Conservation (phyloP, 306 rosid species). For the Gynostemma pentaphyllum region DNA sequence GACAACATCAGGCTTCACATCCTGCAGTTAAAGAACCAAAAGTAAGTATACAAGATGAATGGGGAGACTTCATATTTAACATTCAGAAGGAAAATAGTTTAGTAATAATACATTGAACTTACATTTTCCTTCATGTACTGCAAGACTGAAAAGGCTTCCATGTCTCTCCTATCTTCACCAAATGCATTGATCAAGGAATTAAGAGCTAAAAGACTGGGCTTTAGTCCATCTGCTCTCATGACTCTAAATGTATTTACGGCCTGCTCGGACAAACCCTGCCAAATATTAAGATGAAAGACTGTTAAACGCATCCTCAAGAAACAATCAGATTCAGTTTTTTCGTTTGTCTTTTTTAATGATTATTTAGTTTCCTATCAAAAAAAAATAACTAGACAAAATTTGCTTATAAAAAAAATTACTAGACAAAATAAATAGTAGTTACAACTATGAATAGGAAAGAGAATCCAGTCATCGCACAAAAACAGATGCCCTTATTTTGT, state of each 20-base stretch:
- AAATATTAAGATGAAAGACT: constrained; percentile 15
- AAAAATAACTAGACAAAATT: too few relatives aligned
- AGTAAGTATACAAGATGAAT: not conserved
- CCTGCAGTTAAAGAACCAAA: constrained; percentile 41
- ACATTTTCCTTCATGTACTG: constrained; percentile 86
- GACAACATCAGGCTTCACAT: constrained; percentile 72
- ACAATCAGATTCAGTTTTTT: too few relatives aligned
- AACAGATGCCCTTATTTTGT: not conserved
- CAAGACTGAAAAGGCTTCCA: constrained; percentile 86
- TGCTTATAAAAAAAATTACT: too few relatives aligned
- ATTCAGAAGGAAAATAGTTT: not conserved
- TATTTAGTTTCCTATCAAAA: too few relatives aligned
- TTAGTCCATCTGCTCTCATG: constrained; percentile 73
- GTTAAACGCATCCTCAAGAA: constrained; percentile 14
- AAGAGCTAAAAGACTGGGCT: constrained; percentile 80
- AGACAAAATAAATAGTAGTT: not conserved
- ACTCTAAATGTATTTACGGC: constrained; percentile 73
- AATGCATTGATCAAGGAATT: constrained; percentile 84
- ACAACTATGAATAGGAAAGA: not conserved
- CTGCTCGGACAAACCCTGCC: constrained; percentile 82
- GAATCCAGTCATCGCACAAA: not conserved
- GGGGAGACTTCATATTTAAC: not conserved
- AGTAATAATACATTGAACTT: not conserved
- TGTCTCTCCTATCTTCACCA: constrained; percentile 83
- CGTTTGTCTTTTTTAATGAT: too few relatives aligned